Conservation (phyloP, 208 protist genomes). For the Wallacemonas sp. region DNA sequence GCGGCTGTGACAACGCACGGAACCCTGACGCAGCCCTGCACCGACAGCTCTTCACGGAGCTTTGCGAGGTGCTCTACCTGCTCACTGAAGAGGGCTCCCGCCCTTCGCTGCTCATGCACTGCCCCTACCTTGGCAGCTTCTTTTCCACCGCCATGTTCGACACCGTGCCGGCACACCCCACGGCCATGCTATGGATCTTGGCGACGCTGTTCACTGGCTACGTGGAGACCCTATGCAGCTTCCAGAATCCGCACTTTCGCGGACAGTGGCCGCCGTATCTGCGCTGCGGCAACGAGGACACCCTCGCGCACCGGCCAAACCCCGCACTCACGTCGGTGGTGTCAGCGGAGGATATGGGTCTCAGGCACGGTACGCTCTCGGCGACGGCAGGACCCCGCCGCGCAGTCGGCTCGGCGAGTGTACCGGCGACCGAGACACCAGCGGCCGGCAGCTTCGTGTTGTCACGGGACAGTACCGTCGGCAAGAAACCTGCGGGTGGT, state of each 20-base stretch:
- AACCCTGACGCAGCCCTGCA: not conserved
- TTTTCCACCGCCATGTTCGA: constrained; percentile 23
- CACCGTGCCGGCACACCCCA: constrained; percentile 19
- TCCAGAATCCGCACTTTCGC: constrained; percentile 10
- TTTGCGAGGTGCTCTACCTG: constrained; percentile 38
- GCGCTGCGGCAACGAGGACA: constrained; percentile 20
- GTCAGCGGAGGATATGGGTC: not conserved
- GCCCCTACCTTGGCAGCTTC: constrained; percentile 38
- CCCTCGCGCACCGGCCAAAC: constrained; percentile 7
- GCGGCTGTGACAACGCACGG: not conserved
- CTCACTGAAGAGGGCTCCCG: constrained; percentile 62
- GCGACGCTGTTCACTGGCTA: constrained; percentile 53
- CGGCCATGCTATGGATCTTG: constrained; percentile 52
- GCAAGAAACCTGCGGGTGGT: not conserved
- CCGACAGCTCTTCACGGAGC: constrained; percentile 32
- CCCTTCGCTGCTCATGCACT: constrained; percentile 63
- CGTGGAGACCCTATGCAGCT: constrained; percentile 14
- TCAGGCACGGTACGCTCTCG: not conserved
- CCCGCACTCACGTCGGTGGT: not conserved
- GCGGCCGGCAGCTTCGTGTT: not conserved
- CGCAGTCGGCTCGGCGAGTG: not conserved
- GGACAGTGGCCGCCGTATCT: constrained; percentile 21
- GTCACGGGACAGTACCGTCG: not conserved
- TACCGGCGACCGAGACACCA: too few relatives aligned
- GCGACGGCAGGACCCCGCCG: not conserved